Conservation (phyloP, 208 protist species). For the Acanthamoeba triangularis region DNA sequence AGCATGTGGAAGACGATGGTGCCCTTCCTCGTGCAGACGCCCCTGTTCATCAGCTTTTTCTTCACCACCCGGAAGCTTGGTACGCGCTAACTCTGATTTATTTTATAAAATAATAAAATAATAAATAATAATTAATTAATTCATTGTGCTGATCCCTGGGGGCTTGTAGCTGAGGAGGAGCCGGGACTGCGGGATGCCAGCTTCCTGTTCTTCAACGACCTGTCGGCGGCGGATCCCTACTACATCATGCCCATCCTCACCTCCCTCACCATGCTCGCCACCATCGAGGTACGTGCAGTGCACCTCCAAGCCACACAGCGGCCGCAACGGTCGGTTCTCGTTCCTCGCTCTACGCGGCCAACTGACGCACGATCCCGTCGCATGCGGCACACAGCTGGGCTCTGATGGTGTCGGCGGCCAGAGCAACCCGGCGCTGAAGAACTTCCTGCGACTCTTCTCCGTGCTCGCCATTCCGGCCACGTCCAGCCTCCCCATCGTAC, state of each 20-base stretch:
- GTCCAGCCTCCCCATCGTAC: constrained; percentile 22
- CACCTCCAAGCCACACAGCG: too few relatives aligned
- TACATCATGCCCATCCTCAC: constrained; percentile 43
- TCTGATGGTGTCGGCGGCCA: constrained; percentile 24
- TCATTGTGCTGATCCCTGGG: background rate
- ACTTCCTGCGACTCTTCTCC: constrained; percentile 31
- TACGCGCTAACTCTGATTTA: background rate
- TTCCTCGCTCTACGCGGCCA: background rate
- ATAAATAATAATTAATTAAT: background rate
- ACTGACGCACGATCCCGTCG: background rate
- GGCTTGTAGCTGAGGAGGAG: background rate
- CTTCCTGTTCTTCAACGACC: background rate
- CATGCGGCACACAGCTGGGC: constrained; percentile 9
- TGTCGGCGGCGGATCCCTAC: constrained; percentile 7
- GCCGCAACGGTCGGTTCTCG: too few relatives aligned
- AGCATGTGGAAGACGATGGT: constrained; percentile 37
- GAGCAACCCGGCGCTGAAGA: background rate
- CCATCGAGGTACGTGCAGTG: constrained; percentile 1
- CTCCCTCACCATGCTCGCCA: background rate
- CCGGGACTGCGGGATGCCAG: background rate
- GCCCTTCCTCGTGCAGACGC: constrained; percentile 2
- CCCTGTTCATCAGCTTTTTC: constrained; percentile 3
- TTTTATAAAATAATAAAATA: background rate
- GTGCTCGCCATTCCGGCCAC: constrained; percentile 14
- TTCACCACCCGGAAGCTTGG: constrained; percentile 5